Conservation (phyloP, 495 filamentous ascomycete genomes). For the Terfezia claveryi region DNA sequence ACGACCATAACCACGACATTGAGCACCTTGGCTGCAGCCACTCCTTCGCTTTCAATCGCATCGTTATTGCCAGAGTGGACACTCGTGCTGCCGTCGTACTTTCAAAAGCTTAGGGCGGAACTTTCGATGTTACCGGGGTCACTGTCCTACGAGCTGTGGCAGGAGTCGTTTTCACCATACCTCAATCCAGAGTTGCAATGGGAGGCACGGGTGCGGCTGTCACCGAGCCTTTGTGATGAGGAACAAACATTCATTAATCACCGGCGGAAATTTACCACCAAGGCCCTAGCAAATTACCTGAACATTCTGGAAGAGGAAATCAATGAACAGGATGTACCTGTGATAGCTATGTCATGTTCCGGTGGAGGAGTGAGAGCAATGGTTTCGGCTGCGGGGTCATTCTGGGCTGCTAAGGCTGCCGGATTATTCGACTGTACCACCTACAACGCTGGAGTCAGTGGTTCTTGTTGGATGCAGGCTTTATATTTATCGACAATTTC, state of each 20-base stretch:
- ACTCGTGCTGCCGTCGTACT: slow-evolving; percentile 46
- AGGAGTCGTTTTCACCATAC: slow-evolving; percentile 61
- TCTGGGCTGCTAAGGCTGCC: slow-evolving; percentile 54
- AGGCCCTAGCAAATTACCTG: slow-evolving; percentile 61
- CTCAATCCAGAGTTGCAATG: slow-evolving; percentile 67
- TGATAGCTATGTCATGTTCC: slow-evolving; percentile 80
- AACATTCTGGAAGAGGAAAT: slow-evolving; percentile 54
- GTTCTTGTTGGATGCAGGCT: slow-evolving; percentile 84
- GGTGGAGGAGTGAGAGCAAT: slow-evolving; percentile 78
- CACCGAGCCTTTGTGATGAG: slow-evolving; percentile 59
- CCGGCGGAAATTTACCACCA: slow-evolving; percentile 39
- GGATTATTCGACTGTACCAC: slow-evolving; percentile 84
- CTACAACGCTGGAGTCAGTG: slow-evolving; percentile 85
- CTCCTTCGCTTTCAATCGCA: slow-evolving; percentile 20
- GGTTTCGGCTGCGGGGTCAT: slow-evolving; percentile 70
- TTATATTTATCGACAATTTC: slow-evolving; percentile 76
- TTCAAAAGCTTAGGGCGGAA: slow-evolving; percentile 70
- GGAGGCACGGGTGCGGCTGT: slow-evolving; percentile 60
- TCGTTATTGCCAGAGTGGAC: slow-evolving; percentile 59
- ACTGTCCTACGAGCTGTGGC: slow-evolving; percentile 80
- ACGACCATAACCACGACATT: not conserved
- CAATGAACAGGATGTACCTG: slow-evolving; percentile 78
- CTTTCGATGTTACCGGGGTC: slow-evolving; percentile 68
- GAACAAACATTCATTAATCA: slow-evolving; percentile 48
- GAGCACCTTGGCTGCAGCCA: not conserved